Evolutionary conservation across 208 protist genomes (phyloP).

Genomic region (Acanthamoeba culbertsoni): DNA sequence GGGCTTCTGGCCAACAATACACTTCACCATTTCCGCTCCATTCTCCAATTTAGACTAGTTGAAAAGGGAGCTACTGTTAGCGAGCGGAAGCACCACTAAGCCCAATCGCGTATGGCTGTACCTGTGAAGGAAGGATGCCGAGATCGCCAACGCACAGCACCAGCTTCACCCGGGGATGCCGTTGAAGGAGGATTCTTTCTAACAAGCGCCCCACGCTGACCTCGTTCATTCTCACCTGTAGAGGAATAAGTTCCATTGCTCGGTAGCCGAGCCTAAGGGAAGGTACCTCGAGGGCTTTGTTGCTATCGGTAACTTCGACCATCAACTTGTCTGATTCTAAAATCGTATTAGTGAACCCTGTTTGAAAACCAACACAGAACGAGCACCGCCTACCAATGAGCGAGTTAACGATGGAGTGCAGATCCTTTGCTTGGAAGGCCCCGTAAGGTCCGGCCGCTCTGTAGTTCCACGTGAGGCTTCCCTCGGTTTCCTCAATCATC

Average conservation of each 20-base stretch:
- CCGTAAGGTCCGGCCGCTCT: slow-evolving; percentile 11
- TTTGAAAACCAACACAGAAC: too few species aligned
- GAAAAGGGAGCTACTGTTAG: neutral
- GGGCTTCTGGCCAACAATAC: slow-evolving; percentile 34
- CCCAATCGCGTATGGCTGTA: neutral
- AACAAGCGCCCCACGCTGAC: neutral
- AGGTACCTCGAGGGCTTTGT: neutral
- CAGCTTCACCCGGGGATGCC: neutral
- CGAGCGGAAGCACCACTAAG: neutral
- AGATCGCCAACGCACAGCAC: neutral
- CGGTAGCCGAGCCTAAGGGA: neutral
- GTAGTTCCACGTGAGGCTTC: slow-evolving; percentile 42
- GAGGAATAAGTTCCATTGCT: neutral
- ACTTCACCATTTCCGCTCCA: neutral
- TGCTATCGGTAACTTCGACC: neutral
- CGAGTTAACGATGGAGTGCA: neutral
- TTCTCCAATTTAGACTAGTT: neutral
- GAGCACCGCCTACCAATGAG: neutral
- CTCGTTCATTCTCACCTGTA: neutral
- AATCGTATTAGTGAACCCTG: neutral
- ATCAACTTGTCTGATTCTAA: neutral
- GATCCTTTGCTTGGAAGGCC: slow-evolving; percentile 7
- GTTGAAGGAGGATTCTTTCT: neutral
- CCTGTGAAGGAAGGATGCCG: neutral
- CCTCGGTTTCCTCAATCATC: slow-evolving; percentile 1